Evolutionary conservation across 306 rosid species (phyloP), one percentile per base, ranked within the genome.

Genomic region (Arachis stenosperma): DNA sequence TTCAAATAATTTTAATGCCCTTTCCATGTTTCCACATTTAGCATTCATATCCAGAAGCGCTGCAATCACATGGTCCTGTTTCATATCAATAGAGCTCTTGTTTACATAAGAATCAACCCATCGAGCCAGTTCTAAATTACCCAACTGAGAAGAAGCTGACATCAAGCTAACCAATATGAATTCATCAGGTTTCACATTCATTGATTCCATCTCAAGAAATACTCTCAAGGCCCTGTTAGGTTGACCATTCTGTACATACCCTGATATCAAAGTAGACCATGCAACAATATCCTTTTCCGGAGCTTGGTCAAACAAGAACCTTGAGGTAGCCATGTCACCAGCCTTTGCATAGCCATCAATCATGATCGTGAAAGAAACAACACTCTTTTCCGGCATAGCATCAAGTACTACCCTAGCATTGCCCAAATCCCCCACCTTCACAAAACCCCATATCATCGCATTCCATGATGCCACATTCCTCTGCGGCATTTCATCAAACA

Each of bases 31-130:
- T 41, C 97, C 96, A 22, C 91, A 86, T 79, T 92, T 92, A 0
- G 91, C 96, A 88, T 88, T 89, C 97, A 92, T 88, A 78, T 92
- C 96, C 42, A 86, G 70, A 60, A 89, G 92, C 62, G 97, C 90
- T 12, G 92, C 81, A 40, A 59, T 68, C 59, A 92, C 86, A 74
- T 86, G 96, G 50, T 85, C 75, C 60, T 75, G 85, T 51, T 33
- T 67, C 79, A 85, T 64, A 79, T 88, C 76, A 59, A 81, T 67
- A 53, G 65, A 61, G 70, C 77, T 83, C 12, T 65, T 69, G 56
- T 75, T 61, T 73, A 87, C 82, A 66, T 78, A 88, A 66, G 84
- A 80, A 79, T 88, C 90, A 57, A 88, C 84, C 89, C 96, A 83
- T 27, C 76, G 86, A 77, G 91, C 88, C 66, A 76, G 30, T 64